Conservation (phyloP, 805 yeast genomes). For the Suhomyces prunicola region DNA sequence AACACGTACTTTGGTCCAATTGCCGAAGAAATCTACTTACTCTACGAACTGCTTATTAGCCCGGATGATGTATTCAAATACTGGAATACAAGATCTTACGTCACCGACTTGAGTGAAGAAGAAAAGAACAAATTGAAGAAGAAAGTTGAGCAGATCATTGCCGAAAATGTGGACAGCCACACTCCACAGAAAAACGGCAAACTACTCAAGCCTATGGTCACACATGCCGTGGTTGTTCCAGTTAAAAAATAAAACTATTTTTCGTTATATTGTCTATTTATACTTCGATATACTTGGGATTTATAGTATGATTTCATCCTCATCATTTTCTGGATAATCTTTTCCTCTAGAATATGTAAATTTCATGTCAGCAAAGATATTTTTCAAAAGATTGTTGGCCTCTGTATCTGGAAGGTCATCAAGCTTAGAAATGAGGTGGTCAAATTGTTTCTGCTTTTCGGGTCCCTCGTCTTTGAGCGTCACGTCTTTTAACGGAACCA, state of each 20-base stretch:
- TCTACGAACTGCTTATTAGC: constrained; percentile 27
- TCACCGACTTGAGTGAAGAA: constrained; percentile 41
- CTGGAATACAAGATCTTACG: constrained; percentile 56
- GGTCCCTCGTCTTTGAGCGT: not conserved
- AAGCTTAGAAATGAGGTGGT: not conserved
- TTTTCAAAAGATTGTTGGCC: not conserved
- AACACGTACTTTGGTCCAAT: constrained; percentile 33
- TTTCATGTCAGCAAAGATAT: not conserved
- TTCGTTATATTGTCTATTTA: not conserved
- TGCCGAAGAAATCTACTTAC: constrained; percentile 28
- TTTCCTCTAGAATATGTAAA: not conserved
- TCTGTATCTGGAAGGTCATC: not conserved
- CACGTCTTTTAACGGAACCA: not conserved
- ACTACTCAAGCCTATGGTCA: constrained; percentile 11
- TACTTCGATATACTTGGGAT: not conserved
- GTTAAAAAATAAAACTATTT: not conserved
- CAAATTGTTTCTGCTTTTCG: not conserved
- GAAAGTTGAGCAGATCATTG: constrained; percentile 24
- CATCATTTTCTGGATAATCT: not conserved
- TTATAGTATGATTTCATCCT: not conserved
- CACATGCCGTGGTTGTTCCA: constrained; percentile 11
- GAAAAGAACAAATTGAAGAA: constrained; percentile 32
- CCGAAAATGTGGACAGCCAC: constrained; percentile 2
- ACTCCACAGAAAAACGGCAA: constrained; percentile 3
- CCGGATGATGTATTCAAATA: constrained; percentile 42